Conservation (phyloP, 495 filamentous ascomycete genomes). For the Chaetomidium leptoderma region DNA sequence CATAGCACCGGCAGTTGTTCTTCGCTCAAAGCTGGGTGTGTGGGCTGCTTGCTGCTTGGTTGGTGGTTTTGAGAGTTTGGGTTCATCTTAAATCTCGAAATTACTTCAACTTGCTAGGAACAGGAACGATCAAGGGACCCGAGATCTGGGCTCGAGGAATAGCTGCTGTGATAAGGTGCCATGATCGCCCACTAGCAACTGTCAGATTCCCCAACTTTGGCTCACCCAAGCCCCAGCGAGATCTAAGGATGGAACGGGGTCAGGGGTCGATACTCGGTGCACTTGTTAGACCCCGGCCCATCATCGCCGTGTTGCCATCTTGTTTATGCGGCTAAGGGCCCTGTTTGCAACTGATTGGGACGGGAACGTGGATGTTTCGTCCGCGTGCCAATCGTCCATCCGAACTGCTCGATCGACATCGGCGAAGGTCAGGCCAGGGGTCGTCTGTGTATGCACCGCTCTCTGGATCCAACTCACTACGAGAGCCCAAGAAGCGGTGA, state of each 20-base stretch:
- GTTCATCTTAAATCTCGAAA: neutral
- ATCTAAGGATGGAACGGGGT: neutral
- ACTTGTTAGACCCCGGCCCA: neutral
- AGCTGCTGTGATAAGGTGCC: neutral
- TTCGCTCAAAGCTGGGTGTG: too few species aligned
- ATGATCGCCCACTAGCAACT: neutral
- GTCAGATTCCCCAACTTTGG: neutral
- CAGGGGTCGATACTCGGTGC: neutral
- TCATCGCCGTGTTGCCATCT: neutral
- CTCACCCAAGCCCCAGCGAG: neutral
- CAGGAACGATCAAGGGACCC: neutral
- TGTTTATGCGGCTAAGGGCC: neutral
- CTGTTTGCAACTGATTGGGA: neutral
- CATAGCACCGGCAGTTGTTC: constrained; percentile 1
- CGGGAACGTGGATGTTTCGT: neutral
- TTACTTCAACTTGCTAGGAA: neutral
- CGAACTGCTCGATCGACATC: neutral
- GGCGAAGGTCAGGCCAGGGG: neutral
- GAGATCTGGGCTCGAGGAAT: neutral
- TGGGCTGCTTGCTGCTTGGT: neutral
- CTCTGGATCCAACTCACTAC: neutral
- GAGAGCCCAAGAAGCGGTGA: neutral
- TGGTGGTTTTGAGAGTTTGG: neutral
- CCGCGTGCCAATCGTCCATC: too few species aligned
- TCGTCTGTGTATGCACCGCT: neutral